Conservation (phyloP, 148 eudicot genomes). For the Vaccinium myrtillus region DNA sequence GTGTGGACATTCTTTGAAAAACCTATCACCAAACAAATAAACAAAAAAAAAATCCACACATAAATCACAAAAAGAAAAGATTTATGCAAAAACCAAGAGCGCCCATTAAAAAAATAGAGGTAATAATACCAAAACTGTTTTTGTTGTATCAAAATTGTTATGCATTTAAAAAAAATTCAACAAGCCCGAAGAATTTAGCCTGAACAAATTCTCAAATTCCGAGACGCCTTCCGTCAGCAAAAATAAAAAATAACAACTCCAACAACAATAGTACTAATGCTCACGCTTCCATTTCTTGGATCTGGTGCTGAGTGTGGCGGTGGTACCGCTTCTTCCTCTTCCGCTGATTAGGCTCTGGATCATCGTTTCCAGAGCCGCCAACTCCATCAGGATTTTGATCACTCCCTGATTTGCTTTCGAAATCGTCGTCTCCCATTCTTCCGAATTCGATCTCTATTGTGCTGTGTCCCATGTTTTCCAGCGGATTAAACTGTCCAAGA, state of each 20-base stretch:
- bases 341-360: constrained; percentile 63
- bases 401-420: constrained; percentile 66
- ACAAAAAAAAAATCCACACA: neutral
- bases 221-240: neutral
- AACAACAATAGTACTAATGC: neutral
- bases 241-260: neutral
- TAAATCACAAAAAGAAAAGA: neutral
- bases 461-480: constrained; percentile 60
- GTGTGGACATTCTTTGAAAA: constrained; percentile 61
- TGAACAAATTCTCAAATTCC: neutral
- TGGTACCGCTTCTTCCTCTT: constrained; percentile 76
- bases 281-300: constrained; percentile 87
- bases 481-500: constrained; percentile 54
- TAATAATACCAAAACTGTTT: too few relatives aligned
- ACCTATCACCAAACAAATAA: neutral
- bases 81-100: neutral
- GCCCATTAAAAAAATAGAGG: neutral
- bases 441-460: constrained; percentile 61
- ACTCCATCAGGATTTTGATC: constrained; percentile 46
- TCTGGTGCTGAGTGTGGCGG: constrained; percentile 93
- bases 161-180: neutral
- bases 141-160: too few relatives aligned
- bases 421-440: constrained; percentile 60
- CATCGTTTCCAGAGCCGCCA: constrained; percentile 63
- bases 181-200: neutral